Conservation (phyloP, 1,139 yeast species). For the Nakaseomyces bracarensis region DNA sequence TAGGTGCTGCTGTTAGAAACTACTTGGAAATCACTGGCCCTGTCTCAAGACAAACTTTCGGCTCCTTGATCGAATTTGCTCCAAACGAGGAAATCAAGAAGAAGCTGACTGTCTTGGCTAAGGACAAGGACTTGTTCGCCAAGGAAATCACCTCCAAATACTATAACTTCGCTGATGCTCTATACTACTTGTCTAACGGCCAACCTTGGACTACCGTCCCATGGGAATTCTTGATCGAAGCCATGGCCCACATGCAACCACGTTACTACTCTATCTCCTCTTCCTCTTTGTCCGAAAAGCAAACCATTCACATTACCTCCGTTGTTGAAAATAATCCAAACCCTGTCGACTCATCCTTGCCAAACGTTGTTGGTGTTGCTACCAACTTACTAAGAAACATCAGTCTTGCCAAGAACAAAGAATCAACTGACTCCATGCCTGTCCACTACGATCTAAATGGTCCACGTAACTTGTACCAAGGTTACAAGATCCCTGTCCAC, state of each 20-base stretch:
- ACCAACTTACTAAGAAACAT: slow-evolving; percentile 79
- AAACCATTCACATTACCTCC: slow-evolving; percentile 74
- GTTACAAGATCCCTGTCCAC: slow-evolving; percentile 72
- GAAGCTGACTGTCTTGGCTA: slow-evolving; percentile 47
- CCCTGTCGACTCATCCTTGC: slow-evolving; percentile 20
- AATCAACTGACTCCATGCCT: slow-evolving; percentile 32
- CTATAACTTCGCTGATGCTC: slow-evolving; percentile 70
- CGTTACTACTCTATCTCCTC: slow-evolving; percentile 97
- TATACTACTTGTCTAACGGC: slow-evolving; percentile 50
- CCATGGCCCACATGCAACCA: slow-evolving; percentile 75
- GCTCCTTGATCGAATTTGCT: slow-evolving; percentile 75
- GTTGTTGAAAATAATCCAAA: slow-evolving; percentile 68
- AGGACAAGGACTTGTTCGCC: slow-evolving; percentile 63
- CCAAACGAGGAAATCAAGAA: slow-evolving; percentile 56
- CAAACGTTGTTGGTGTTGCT: slow-evolving; percentile 57
- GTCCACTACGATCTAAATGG: slow-evolving; percentile 68
- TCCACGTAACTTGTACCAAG: slow-evolving; percentile 58
- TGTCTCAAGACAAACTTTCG: slow-evolving; percentile 79
- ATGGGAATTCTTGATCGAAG: slow-evolving; percentile 75
- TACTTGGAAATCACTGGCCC: slow-evolving; percentile 90
- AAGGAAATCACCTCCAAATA: slow-evolving; percentile 50
- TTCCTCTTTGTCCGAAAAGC: slow-evolving; percentile 71
- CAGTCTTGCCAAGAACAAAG: slow-evolving; percentile 53
- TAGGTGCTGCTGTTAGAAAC: slow-evolving; percentile 77
- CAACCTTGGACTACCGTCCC: slow-evolving; percentile 68